These are phyloP conservation scores for Barnettozyma sucrosica DNA, from an alignment of 805 yeast species.

Conservation along the genomic window DNA sequence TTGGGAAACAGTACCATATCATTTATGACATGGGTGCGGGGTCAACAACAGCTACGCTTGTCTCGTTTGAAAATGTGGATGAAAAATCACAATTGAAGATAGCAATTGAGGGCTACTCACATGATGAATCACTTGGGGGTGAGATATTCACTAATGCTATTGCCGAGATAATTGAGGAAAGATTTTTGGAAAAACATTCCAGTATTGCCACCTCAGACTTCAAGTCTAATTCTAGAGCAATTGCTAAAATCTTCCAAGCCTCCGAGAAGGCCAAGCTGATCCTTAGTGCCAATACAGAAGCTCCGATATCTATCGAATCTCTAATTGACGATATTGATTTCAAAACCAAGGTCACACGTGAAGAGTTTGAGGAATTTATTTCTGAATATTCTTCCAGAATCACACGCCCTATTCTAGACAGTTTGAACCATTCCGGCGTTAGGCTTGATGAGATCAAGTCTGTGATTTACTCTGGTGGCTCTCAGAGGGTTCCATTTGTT, in stretches of 20 bases:
- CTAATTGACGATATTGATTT: conserved; percentile 71
- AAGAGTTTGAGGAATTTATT: conserved; percentile 65
- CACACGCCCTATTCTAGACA: conserved; percentile 47
- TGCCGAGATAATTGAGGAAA: conserved; percentile 51
- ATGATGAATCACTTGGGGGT: conserved; percentile 69
- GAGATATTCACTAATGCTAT: conserved; percentile 61
- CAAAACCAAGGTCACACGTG: conserved; percentile 58
- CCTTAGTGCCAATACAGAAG: conserved; percentile 83
- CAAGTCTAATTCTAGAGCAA: conserved; percentile 45
- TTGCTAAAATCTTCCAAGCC: conserved; percentile 66
- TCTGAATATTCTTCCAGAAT: conserved; percentile 40
- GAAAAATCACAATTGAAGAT: conserved; percentile 39
- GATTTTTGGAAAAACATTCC: conserved; percentile 46
- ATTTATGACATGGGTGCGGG: conserved; percentile 93
- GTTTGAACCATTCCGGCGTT: conserved; percentile 34
- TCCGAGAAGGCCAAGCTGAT: conserved; percentile 87
- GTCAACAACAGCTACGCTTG: conserved; percentile 80
- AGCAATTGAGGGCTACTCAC: conserved; percentile 69
- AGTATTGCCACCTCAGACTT: conserved; percentile 35
- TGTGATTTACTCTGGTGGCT: conserved; percentile 83
- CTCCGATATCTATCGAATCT: conserved; percentile 70
- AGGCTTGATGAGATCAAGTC: conserved; percentile 43
- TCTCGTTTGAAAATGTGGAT: conserved; percentile 48
- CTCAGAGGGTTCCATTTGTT: conserved; percentile 84
- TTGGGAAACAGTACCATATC: conserved; percentile 51